Evolutionary conservation across 2,329 filamentous ascomycete species (phyloP), one percentile per base, ranked within the genome.

Genomic region (Lachnellula subtilissima): DNA sequence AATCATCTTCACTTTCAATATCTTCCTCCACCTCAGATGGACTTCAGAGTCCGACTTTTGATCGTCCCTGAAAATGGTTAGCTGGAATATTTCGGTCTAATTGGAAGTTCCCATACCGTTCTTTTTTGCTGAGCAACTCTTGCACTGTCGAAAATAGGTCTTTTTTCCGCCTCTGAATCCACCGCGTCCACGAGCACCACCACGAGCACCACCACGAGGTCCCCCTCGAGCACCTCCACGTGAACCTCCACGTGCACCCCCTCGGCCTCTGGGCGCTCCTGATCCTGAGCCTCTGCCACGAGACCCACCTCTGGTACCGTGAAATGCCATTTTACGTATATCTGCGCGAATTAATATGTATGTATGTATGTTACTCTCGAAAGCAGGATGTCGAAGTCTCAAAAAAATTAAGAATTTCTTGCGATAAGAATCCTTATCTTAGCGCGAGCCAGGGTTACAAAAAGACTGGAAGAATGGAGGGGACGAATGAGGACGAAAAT

Each of bases 61-160:
- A 61, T 61, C 19, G 54, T 56, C 47, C 65, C 67, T 58, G 49
- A 39, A 23, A 52, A 23, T 52, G 46, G 51, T 61, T 28, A 59
- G 46, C 32, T 48, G 54, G 0, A 28, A 15, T 22, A 23, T 22
- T 40, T 12, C 12, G 23, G 15, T 23, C 28, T 8, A 7, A 17
- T 32, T 9, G 32, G 14, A 53, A 39, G 7, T 28, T 36, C 19
- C 49, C 59, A 57, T 51, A 67, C 60, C 53, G 72, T 67, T 72
- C 76, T 71, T 77, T 77, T 73, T 32, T 75, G 70, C 50, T 76
- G 71, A 45, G 75, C 76, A 53, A 80, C 58, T 61, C 79, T 73
- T 17, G 73, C 71, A 54, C 71, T 76, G 59, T 77, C 73, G 57
- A 81, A 81, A 37, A 71, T 72, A 35, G 71, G 72, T 19, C 71